Evolutionary conservation across 2,329 filamentous ascomycete genomes (phyloP).

Genomic region (Exophiala sideris): DNA sequence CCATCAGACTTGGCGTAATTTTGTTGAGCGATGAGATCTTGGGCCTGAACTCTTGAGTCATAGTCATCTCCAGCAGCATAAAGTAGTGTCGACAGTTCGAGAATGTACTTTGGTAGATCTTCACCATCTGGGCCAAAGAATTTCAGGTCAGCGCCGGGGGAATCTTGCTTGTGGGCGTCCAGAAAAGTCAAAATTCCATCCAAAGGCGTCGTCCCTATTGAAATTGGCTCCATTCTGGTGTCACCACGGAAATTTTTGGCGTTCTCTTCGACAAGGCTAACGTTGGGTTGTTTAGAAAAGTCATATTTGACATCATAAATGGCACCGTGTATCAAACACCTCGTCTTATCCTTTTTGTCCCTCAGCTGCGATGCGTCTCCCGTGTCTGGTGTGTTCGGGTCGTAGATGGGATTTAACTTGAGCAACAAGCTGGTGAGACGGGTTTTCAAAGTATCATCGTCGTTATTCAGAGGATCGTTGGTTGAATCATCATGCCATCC

Average conservation of each 20-base stretch:
- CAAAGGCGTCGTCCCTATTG: conserved; percentile 41
- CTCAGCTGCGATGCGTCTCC: too few species aligned
- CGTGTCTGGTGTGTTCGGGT: too few species aligned
- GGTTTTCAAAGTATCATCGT: background rate
- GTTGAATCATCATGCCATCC: conserved; percentile 37
- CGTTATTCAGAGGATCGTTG: background rate
- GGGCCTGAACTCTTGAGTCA: conserved; percentile 20
- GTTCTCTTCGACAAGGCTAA: conserved; percentile 31
- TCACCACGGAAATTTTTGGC: conserved; percentile 23
- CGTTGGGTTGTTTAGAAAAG: conserved; percentile 36
- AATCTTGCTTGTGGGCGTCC: conserved; percentile 23
- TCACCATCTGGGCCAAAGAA: too few species aligned
- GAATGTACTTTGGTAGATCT: conserved; percentile 3
- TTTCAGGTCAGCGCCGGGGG: too few species aligned
- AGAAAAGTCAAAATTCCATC: conserved; percentile 40
- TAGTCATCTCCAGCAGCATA: conserved; percentile 20
- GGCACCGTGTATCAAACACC: too few species aligned
- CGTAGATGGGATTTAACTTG: too few species aligned
- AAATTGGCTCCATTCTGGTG: conserved; percentile 22
- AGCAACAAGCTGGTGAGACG: background rate
- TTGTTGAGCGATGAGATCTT: conserved; percentile 17
- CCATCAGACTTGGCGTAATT: background rate
- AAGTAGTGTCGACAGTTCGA: conserved; percentile 11
- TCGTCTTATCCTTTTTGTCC: too few species aligned
- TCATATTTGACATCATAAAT: conserved; percentile 34